These are phyloP conservation scores for Spathaspora hagerdaliae DNA, from an alignment of 805 yeast species.

Conservation along the genomic window DNA sequence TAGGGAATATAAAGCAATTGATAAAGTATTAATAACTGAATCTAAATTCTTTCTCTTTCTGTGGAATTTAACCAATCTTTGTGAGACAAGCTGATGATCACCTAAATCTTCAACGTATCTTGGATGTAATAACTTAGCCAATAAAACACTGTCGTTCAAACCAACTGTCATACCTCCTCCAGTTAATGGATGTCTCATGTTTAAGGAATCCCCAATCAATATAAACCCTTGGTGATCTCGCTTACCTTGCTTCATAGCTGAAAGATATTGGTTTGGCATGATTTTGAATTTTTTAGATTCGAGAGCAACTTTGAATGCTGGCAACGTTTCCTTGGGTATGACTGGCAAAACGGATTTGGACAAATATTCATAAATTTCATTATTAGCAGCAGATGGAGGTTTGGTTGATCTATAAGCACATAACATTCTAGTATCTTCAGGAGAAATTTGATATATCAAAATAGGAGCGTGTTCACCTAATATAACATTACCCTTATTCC, in stretches of 20 bases:
- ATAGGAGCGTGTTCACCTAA: conserved; percentile 86
- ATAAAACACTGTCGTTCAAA: conserved; percentile 71
- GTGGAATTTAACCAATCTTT: conserved; percentile 65
- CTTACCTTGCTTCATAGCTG: conserved; percentile 63
- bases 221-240: conserved; percentile 64
- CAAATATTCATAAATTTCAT: conserved; percentile 61
- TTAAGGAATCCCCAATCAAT: conserved; percentile 87
- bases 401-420: conserved; percentile 78
- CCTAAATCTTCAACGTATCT: conserved; percentile 48
- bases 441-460: conserved; percentile 80
- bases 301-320: conserved; percentile 68
- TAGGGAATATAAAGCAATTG: conserved; percentile 83
- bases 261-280: conserved; percentile 91
- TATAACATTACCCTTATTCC: conserved; percentile 84
- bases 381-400: conserved; percentile 61
- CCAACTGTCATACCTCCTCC: conserved; percentile 99
- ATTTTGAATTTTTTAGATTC: conserved; percentile 54
- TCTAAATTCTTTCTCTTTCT: conserved; percentile 72
- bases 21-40: conserved; percentile 82
- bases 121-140: conserved; percentile 61
- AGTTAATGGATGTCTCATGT: conserved; percentile 97
- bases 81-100: conserved; percentile 54
- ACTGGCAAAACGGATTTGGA: conserved; percentile 55
- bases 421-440: conserved; percentile 78
- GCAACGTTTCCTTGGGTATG: conserved; percentile 60